These are phyloP conservation scores for Fraxinus quadrangulata DNA, from an alignment of 257 asterid species.

Conservation along the genomic window DNA sequence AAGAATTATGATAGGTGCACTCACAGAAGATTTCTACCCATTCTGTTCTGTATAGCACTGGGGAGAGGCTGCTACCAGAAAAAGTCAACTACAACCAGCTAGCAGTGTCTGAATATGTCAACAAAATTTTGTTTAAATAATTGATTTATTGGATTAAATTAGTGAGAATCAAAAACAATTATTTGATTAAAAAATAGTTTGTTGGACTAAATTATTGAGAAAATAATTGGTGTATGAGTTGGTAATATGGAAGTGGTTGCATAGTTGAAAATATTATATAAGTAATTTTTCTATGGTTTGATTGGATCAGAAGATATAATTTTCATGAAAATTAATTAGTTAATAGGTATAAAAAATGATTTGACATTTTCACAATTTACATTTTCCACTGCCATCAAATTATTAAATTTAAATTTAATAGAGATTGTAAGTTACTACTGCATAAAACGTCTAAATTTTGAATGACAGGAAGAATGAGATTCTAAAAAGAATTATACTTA, in stretches of 20 bases:
- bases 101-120: conserved; percentile 22
- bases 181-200: neutral
- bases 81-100: conserved; percentile 36
- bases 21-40: neutral
- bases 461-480: neutral
- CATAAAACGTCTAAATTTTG: neutral
- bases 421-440: neutral
- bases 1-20: neutral
- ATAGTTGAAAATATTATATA: conserved; percentile 1
- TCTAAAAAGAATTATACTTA: no score
- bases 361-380: neutral
- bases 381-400: neutral
- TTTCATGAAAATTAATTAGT: neutral
- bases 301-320: neutral
- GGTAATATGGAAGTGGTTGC: conserved; percentile 29
- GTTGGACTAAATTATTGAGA: conserved; percentile 12
- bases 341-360: no score
- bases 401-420: no score
- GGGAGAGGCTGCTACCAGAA: neutral
- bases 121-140: conserved; percentile 14
- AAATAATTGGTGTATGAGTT: conserved; percentile 6
- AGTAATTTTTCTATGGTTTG: no score
- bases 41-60: neutral
- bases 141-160: neutral
- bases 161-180: neutral